Base-by-base conservation (phyloP, 116 monocot genomes). In the Zostera marina region DNA sequence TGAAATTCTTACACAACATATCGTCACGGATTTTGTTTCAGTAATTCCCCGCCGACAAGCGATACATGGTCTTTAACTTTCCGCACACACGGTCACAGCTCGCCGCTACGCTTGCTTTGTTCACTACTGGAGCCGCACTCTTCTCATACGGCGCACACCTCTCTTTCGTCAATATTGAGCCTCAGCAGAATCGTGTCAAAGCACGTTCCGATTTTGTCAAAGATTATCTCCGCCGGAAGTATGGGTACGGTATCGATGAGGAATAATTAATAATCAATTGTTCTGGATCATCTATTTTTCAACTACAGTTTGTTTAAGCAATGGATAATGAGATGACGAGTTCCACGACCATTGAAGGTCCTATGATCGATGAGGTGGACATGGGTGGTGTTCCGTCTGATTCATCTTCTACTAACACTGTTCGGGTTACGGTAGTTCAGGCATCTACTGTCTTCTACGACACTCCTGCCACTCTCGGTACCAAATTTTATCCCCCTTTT, bases 391-490 rank as follows among this genome's bases (percentile, higher is more conserved):
- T 19, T 2, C 42, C 42, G 19, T 7, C 41, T 55, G 41, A 22
- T 56, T 68, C 7, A 63, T 74, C 19, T 51, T 69, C 7, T 47
- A 20, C 71, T 12, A 22, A 51, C 23, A 49, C 40, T 15, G 63
- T 76, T 8, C 63, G 71, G 53, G 75, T 85, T 59, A 78, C 82
- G 39, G 76, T 96, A 11, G 82, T 96, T 7, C 93, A 93, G 72
- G 93, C 93, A 20, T 76, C 93, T 60, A 93, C 88, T 44, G 67
- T 93, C 58, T 87, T 87, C 77, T 81, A 87, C 68, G 85, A 96
- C 63, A 96, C 89, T 42, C 80, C 74, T 1, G 89, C 96, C 10
- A 85, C 96, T 9, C 72, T 96, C 16, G 82, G 89, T 96, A 56
- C 8, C 13, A 11, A 44, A 8, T 10, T 22, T 65, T n/a, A n/a